Base-by-base conservation (phyloP, 495 filamentous ascomycete genomes). In the Xylaria telfairii region DNA sequence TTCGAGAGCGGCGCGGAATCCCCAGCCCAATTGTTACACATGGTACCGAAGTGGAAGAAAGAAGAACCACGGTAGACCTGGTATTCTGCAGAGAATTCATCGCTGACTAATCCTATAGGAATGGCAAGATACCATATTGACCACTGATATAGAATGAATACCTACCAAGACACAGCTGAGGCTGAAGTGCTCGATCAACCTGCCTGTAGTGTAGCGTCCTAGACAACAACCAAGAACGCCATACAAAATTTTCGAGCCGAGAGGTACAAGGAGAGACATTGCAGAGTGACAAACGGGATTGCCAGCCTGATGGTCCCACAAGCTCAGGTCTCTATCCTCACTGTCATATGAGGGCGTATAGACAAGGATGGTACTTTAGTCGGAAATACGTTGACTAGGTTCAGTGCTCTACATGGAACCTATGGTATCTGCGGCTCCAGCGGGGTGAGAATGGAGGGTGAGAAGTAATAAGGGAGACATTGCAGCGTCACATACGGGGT, bases 41-140 rank as follows among this genome's bases (percentile, higher is more conserved):
- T n/a, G 32, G 30, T 2, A n/a, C 15, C 15, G 56, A 59, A 21
- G 32, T 37, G 54, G 15, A 57, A 57, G 17, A 3, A 13, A 26
- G 28, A 59, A 59, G 13, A 17, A 1, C 19, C 56, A 37, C 9
- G 32, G 32, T n/a, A 59, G 15, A 34, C 32, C 37, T 37, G 19
- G 32, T 37, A n/a, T n/a, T 37, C 17, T 21, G 30, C 30, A n/a
- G 56, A 21, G 32, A 37, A 39, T 12, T 37, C 37, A 10, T 59
- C 10, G 51, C 51, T 54, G 51, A 54, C 51, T 54, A 30, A 59
- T 59, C 32, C 56, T 37, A 59, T 59, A 37, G 56, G 56, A 59
- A 59, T 30, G 3, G 1, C 30, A 37, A 7, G 17, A 34, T 37
- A 9, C 19, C 4, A 37, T 19, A 34, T 59, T 59, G 26, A 12